Conservation (phyloP, 1,139 yeast species). For the Geotrichum carabidarum region DNA sequence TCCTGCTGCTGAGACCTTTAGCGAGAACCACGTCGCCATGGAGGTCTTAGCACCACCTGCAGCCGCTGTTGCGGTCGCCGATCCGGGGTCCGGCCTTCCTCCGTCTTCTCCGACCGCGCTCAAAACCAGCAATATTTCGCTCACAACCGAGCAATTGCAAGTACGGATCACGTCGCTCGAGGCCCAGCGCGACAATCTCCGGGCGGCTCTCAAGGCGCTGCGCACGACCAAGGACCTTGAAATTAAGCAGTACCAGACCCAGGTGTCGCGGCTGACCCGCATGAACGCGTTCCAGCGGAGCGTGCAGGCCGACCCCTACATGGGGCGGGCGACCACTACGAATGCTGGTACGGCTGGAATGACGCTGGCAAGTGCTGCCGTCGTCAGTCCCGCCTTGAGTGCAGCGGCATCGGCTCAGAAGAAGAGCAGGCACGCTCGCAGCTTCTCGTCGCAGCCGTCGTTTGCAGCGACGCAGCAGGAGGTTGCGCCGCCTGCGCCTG, state of each 20-base stretch:
- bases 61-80: background rate
- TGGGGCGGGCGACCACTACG: background rate
- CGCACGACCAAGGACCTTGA: constrained; percentile 39
- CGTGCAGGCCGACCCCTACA: background rate
- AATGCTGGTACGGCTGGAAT: background rate
- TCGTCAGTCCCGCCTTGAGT: background rate
- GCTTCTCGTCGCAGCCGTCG: background rate
- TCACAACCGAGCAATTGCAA: constrained; percentile 17
- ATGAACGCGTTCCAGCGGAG: background rate
- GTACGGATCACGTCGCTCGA: constrained; percentile 37
- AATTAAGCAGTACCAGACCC: constrained; percentile 34
- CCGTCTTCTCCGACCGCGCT: background rate
- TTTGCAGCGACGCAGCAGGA: background rate
- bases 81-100: background rate
- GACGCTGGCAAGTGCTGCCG: no score
- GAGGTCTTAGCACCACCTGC: background rate
- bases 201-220: constrained; percentile 46
- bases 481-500: background rate
- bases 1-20: background rate
- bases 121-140: background rate
- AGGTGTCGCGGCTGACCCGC: constrained; percentile 19
- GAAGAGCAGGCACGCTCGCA: background rate
- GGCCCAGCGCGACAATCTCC: constrained; percentile 55
- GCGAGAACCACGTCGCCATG: background rate
- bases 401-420: no score